phyloP scores from a whole-genome alignment of 495 filamentous ascomycete species.

The Podospora anserina region DNA sequence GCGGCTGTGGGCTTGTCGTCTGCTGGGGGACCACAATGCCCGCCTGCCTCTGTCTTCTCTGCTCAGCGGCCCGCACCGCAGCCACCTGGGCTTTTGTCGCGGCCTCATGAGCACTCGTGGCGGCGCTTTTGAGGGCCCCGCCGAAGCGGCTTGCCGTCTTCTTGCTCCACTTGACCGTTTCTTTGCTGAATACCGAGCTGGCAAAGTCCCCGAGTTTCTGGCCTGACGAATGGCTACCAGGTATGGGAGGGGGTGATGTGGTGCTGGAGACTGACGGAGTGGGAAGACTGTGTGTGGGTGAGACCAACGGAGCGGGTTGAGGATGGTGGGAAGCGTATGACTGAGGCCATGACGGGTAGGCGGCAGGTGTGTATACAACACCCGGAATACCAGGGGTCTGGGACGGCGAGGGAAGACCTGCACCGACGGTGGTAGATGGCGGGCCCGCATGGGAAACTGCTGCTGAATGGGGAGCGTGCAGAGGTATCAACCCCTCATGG shows the following conservation, averaged over 20 bases:
- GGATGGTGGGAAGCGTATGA: background rate
- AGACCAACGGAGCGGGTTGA: background rate
- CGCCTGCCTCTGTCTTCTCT: conserved; percentile 15
- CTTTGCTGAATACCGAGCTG: conserved; percentile 30
- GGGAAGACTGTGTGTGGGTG: conserved; percentile 4
- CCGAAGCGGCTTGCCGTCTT: conserved; percentile 28
- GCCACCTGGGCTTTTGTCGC: conserved; percentile 18
- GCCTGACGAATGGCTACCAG: conserved; percentile 2
- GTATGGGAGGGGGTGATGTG: background rate
- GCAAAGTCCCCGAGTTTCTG: conserved; percentile 24
- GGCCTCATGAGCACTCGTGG: conserved; percentile 17
- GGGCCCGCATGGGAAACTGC: background rate
- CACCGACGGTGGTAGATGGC: background rate
- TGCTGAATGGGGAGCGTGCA: background rate
- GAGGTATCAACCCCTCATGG: background rate
- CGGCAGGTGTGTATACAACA: background rate
- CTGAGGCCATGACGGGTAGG: background rate
- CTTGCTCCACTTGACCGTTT: conserved; percentile 31
- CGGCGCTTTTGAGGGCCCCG: conserved; percentile 25
- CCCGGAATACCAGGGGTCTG: background rate
- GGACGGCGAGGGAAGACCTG: background rate
- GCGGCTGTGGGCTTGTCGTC: background rate
- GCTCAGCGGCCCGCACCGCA: conserved; percentile 13
- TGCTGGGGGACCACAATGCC: background rate
- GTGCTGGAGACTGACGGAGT: background rate